phyloP scores from a whole-genome alignment of 2,329 filamentous ascomycete genomes.

The Penicillium sp. region DNA sequence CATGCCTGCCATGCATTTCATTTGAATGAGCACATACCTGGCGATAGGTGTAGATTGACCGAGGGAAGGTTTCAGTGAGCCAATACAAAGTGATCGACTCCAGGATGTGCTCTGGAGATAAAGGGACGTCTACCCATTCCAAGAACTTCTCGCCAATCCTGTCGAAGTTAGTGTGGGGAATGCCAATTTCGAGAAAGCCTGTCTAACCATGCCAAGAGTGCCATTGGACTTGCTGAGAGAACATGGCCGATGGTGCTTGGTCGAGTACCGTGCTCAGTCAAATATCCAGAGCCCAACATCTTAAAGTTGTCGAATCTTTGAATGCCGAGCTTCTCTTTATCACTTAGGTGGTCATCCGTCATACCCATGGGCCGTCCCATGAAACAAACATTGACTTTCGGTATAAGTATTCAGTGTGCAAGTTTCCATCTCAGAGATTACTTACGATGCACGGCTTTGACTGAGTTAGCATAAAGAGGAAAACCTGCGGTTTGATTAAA shows the following conservation, averaged over 20 bases:
- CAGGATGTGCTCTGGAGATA: slow-evolving; percentile 33
- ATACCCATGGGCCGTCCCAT: slow-evolving; percentile 25
- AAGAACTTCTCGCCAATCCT: slow-evolving; percentile 45
- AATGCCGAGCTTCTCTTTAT: slow-evolving; percentile 33
- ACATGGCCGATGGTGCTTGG: slow-evolving; percentile 38
- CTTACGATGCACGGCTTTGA: slow-evolving; percentile 32
- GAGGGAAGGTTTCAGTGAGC: slow-evolving; percentile 40
- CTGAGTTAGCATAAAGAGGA: not conserved
- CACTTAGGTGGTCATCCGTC: slow-evolving; percentile 22
- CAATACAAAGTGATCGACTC: slow-evolving; percentile 39
- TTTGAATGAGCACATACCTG: slow-evolving; percentile 20
- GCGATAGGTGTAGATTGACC: slow-evolving; percentile 35
- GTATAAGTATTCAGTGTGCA: not conserved
- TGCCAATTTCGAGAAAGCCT: not conserved
- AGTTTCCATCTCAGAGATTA: not conserved
- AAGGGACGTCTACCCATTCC: slow-evolving; percentile 38
- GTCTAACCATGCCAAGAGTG: slow-evolving; percentile 34
- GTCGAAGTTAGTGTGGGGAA: not conserved
- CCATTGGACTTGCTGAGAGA: slow-evolving; percentile 33
- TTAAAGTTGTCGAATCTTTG: slow-evolving; percentile 21
- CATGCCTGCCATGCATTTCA: not conserved
- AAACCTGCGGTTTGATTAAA: not conserved
- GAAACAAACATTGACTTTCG: slow-evolving; percentile 32
- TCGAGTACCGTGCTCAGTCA: slow-evolving; percentile 31
- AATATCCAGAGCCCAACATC: slow-evolving; percentile 25